A percentile compares a stretch with the other conserved stretches of the same genome.
These are phyloP conservation scores for Cladophialophora immunda DNA, from an alignment of 2,329 filamentous ascomycete species.

Conservation along the genomic window DNA sequence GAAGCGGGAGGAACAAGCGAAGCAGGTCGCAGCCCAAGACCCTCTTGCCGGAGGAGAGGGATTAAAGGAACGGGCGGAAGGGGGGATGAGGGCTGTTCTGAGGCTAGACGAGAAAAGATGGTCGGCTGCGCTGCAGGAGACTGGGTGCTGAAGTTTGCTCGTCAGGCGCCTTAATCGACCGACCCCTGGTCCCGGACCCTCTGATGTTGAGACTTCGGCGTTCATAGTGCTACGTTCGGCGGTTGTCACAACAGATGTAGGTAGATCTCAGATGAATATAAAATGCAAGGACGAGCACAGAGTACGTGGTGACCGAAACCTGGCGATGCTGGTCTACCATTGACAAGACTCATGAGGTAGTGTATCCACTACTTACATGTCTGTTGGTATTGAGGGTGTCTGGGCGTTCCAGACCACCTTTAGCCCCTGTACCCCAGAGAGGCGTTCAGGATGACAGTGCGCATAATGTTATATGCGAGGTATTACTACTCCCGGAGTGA, in stretches of 20 bases:
- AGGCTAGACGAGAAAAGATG: constrained; percentile 20
- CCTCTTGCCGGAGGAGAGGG: neutral
- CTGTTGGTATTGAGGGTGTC: too few species aligned
- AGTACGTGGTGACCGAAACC: neutral
- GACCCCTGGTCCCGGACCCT: neutral
- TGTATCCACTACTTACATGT: too few species aligned
- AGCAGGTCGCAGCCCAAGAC: neutral
- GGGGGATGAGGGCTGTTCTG: constrained; percentile 24
- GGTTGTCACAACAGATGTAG: neutral
- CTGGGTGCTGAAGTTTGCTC: constrained; percentile 18
- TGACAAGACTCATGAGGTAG: too few species aligned
- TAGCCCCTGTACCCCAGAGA: too few species aligned
- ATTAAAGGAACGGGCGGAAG: constrained; percentile 12
- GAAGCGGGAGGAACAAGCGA: constrained; percentile 8
- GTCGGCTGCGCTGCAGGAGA: constrained; percentile 19
- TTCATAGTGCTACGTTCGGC: neutral
- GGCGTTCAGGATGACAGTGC: too few species aligned
- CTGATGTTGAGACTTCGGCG: neutral
- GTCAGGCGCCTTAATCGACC: neutral
- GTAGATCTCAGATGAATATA: neutral
- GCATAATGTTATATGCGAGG: too few species aligned
- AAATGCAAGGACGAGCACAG: neutral
- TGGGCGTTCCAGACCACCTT: too few species aligned
- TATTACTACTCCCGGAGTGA: too few species aligned
- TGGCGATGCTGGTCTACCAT: too few species aligned